These are phyloP conservation scores for Eragrostis tef DNA, from an alignment of 202 grass and related monocot genomes.

Conservation along the genomic window DNA sequence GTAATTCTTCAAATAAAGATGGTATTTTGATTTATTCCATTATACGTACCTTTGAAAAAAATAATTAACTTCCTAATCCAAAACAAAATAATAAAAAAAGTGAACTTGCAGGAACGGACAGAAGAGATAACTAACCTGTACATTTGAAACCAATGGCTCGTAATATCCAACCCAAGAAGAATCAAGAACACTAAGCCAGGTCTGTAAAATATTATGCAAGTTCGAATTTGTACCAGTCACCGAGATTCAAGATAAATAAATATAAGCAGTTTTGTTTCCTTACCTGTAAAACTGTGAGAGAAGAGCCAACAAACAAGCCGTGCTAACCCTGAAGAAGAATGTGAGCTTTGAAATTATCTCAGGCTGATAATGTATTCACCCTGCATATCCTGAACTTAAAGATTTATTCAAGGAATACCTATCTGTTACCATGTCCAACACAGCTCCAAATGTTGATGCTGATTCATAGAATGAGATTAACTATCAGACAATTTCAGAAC, in stretches of 20 bases:
- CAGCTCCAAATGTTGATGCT: conserved; percentile 98
- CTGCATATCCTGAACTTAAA: conserved; percentile 20
- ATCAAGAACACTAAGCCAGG: conserved; percentile 89
- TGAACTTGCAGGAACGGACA: conserved; percentile 17
- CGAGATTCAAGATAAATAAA: conserved; percentile 18
- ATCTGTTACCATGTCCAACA: conserved; percentile 99
- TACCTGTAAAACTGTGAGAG: conserved; percentile 98
- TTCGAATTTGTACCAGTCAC: background rate
- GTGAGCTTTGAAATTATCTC: conserved; percentile 38
- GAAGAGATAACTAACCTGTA: conserved; percentile 67
- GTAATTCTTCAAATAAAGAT: background rate
- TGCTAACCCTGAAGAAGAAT: conserved; percentile 88
- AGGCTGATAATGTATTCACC: conserved; percentile 39
- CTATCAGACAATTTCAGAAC: conserved; percentile 36
- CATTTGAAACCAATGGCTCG: conserved; percentile 97
- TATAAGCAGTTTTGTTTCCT: conserved; percentile 14
- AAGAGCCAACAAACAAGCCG: conserved; percentile 88
- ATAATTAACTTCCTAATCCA: conserved; percentile 3
- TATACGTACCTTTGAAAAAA: background rate
- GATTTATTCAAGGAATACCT: conserved; percentile 59
- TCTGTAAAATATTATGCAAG: conserved; percentile 52
- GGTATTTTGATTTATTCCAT: background rate
- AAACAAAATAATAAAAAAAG: conserved; percentile 37
- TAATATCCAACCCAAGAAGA: conserved; percentile 90
- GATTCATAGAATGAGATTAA: conserved; percentile 53